Base-by-base conservation (phyloP, 108 stramenopile genomes). In the Cyclotella choctawhatcheeana region DNA sequence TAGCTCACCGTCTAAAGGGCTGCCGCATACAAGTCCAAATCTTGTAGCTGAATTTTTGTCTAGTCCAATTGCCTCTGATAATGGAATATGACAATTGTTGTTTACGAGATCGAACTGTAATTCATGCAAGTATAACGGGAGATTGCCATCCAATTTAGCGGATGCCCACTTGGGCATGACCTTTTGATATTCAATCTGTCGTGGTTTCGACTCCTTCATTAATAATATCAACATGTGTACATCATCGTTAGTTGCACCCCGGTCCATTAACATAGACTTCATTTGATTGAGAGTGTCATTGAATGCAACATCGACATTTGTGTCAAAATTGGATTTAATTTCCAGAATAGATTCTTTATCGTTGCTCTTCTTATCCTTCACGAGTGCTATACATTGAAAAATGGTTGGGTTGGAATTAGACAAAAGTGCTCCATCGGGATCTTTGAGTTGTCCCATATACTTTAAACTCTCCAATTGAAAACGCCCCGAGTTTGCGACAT, bases 121-220 rank as follows among this genome's bases (percentile, higher is more conserved):
- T 43, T 76, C 75, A 22, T 68, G 61, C 22, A 76, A 34, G 37
- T 35, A 76, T 34, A 63, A 22, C 6, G n/a, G n/a, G n/a, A n/a
- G n/a, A n/a, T n/a, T n/a, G n/a, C n/a, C n/a, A n/a, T n/a, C 65
- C 12, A 76, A 31, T 24, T 51, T 52, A 14, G 60, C 48, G 14
- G 52, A 54, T 24, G 75, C 44, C 75, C 75, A 76, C 0, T 31
- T 5, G 21, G 75, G 75, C 22, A 76, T 16, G 17, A 48, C 21
- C 4, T 25, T 44, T 64, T 74, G 64, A 59, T 30, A 58, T 21
- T 25, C 17, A n/a, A 66, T 35, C 5, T 27, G 17, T n/a, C n/a
- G n/a, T 8, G 27, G 12, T 37, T 37, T 21, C 34, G 58, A 29
- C 29, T 10, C 44, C 5, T n/a, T 31, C 27, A 56, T n/a, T 31